Evolutionary conservation across 768 basidiomycete genomes (phyloP), one percentile per base, ranked within the genome.

Genomic region (Suillus americanus): DNA sequence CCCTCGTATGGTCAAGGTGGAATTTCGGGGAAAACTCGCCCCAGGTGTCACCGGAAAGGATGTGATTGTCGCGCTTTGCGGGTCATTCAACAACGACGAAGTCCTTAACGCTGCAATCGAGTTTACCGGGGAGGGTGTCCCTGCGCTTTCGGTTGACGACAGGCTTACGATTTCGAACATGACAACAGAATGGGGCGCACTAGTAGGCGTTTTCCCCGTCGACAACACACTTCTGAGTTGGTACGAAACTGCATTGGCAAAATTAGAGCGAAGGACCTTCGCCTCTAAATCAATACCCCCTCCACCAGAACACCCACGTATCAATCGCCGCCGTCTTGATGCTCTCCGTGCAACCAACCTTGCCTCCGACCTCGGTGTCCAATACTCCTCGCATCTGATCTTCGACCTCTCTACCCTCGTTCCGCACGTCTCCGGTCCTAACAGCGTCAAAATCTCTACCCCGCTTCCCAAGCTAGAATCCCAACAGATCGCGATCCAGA

Each of bases 121-220:
- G 75, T 99, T 99, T 75, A 88, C 89, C 0, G 97, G 97, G 13
- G 89, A 92, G 40, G 97, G 97, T 30, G 83, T 98, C 12, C 73
- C 85, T 20, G 82, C 86, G 20, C 81, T 99, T 57, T 78, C 86
- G 5, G 85, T 99, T 62, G 97, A 99, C 72, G 96, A 99, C 70
- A 87, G 97, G 48, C 83, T 99, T 54, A 96, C 97, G 0, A 99
- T 99, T 68, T 83, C 95, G n/a, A 99, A 99, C 77, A 99, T 99
- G 97, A 99, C 97, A 6, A 99, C 97, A 37, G 97, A 99, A 77
- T 99, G 97, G 97, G 97, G 97, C 51, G 97, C 97, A 3, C 85
- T 99, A 2, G 95, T 87, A 9, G 97, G 97, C 38, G 88, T 97
- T 8, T 99, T 99, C 81, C 96, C 97, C 0, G 89, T 94, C 6